Evolutionary conservation across 495 filamentous ascomycete species (phyloP).

Genomic region (Xylaria venustula): DNA sequence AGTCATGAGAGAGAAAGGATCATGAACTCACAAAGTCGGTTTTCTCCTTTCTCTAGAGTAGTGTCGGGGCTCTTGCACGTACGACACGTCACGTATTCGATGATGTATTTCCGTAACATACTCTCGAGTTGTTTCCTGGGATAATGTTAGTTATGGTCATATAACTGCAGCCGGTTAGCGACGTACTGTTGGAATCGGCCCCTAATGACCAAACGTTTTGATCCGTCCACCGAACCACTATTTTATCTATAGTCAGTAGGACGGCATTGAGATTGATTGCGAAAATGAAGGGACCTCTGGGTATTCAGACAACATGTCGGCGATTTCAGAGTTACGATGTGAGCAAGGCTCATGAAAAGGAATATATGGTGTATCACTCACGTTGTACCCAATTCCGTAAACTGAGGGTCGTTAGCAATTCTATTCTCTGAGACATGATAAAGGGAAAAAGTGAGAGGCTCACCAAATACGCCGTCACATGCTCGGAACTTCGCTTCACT

Average conservation of each 20-base stretch:
- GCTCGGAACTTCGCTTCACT: conserved; percentile 94
- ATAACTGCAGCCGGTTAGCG: not conserved
- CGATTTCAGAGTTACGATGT: no score
- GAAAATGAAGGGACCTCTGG: no score
- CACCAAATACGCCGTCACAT: conserved; percentile 85
- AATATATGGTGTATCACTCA: not conserved
- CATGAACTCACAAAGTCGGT: conserved; percentile 65
- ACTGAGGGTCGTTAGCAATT: conserved; percentile 32
- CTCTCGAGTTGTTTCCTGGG: conserved; percentile 93
- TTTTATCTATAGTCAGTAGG: not conserved
- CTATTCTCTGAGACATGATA: not conserved
- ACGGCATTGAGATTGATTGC: no score
- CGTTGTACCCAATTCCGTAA: conserved; percentile 90
- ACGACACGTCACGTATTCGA: conserved; percentile 99
- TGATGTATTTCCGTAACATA: conserved; percentile 88
- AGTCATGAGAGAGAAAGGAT: conserved; percentile 55
- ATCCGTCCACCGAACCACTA: conserved; percentile 89
- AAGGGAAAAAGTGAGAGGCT: not conserved
- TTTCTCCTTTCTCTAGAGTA: conserved; percentile 97
- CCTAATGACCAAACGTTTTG: conserved; percentile 92
- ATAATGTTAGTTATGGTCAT: not conserved
- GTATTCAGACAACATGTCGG: no score
- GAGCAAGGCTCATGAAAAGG: no score
- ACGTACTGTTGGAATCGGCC: conserved; percentile 75
- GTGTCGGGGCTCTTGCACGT: conserved; percentile 94